Evolutionary conservation across 2,329 filamentous ascomycete species (phyloP), one percentile per base, ranked within the genome.

Genomic region (Ceratocystiopsis brevicomis): DNA sequence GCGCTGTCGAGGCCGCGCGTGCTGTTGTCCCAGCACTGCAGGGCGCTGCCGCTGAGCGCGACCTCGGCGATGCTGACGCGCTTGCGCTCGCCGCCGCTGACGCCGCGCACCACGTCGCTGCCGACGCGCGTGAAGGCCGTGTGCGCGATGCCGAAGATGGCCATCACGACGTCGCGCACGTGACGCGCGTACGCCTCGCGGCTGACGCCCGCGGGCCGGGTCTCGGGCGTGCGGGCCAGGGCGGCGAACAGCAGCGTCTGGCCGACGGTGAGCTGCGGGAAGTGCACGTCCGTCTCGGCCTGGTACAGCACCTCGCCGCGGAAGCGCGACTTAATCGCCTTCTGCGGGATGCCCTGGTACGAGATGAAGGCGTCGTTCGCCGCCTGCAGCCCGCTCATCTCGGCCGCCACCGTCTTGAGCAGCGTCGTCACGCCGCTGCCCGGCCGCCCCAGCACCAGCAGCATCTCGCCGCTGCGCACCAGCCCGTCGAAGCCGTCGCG

Each of bases 271-370:
- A 90, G 61, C 61, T 78, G 72, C 13, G 81, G 80, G 54, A 87
- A 87, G 59, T 87, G 81, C 5, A 81, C 78, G 56, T 92, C 85
- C 34, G 83, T 78, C 58, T 90, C 83, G 46, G 81, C 81, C 0
- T 81, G 87, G 61, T 90, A 90, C 57, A 57, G 49, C 19, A 56
- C 48, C 62, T 68, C 53, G 46, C 56, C 55, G 9, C 54, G 52
- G 44, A 53, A 57, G 18, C 49, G 49, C 17, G 46, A 47, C 50
- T 62, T 60, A 59, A 74, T 48, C 13, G 36, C 44, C 13, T 43
- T 30, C 37, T 42, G 40, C n/a, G 46, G 42, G 15, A 48, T 48
- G 32, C 48, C 45, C 30, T 47, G 37, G 39, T 43, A 48, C 3
- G 44, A 45, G 18, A 47, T 9, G 3, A 36, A 35, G 8, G 45